Base-by-base conservation (phyloP, 2,329 filamentous ascomycete species). In the Herpotrichia juniperi region DNA sequence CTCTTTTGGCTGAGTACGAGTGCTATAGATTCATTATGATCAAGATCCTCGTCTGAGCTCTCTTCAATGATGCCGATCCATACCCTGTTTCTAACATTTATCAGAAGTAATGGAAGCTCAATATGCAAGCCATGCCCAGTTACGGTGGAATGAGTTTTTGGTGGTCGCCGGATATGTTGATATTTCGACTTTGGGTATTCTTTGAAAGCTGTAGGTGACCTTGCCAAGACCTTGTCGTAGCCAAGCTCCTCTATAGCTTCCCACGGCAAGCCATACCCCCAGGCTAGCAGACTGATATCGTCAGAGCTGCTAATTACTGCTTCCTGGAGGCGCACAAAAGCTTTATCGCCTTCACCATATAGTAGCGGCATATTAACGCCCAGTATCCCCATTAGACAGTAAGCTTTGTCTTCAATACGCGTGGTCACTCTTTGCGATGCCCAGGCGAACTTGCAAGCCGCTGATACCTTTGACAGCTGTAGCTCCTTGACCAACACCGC, bases 351-450 rank as follows among this genome's bases (percentile, higher is more conserved):
- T 32, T 50, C 47, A 2, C 47, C 39, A 45, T 50, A 43, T 12
- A 50, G 22, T 16, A 45, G 10, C 12, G 47, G 47, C 47, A 50
- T 50, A 19, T 43, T 50, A 7, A 50, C 40, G 14, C 47, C 47
- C 6, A 50, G 26, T 7, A 50, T 12, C 11, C 56, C 56, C 19
- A 57, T 47, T 24, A 59, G 37, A 7, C 31, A 57, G 31, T 58
- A 59, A 2, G 51, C 54, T 21, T 22, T 46, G 28, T 59, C 56
- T 43, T 59, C 56, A 7, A 42, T 40, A 7, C 26, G 39, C 25
- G 48, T 58, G 1, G 58, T 60, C 16, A 48, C 22, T 28, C 61
- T 47, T 2, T 24, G 21, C 24, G 48, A 46, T n/a, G 49, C 51
- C 61, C 61, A 63, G 3, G 32, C 17, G 39, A 42, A 44, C 19